phyloP scores from a whole-genome alignment of 2,329 filamentous ascomycete genomes.

The Aspergillus caelatus region DNA sequence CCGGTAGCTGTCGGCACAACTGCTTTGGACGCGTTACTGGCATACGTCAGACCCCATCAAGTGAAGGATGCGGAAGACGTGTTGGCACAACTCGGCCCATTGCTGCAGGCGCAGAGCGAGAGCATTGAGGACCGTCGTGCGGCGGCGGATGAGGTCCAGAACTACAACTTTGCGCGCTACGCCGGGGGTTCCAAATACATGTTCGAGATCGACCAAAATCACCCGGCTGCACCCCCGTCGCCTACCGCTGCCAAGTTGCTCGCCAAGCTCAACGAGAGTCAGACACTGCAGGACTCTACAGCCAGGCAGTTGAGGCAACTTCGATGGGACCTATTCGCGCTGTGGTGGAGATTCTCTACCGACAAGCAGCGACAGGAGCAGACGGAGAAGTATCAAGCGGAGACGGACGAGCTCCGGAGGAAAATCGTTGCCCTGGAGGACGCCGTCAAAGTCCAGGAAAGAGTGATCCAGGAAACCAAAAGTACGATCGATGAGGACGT shows the following conservation, averaged over 20 bases:
- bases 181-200: conserved; percentile 10
- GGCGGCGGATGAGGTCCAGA: conserved; percentile 21
- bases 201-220: background rate
- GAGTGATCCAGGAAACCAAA: too few species aligned
- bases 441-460: too few species aligned
- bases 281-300: background rate
- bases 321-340: conserved; percentile 47
- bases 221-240: background rate
- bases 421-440: too few species aligned
- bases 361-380: conserved; percentile 26
- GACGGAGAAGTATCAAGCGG: background rate
- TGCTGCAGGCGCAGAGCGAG: conserved; percentile 19
- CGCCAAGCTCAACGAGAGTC: background rate
- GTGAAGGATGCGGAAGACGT: background rate
- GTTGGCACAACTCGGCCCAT: conserved; percentile 9
- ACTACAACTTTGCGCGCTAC: conserved; percentile 12
- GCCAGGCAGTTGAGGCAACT: conserved; percentile 22
- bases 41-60: conserved; percentile 35
- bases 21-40: conserved; percentile 42
- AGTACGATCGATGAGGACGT: background rate
- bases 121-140: conserved; percentile 16
- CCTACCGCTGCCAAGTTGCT: background rate
- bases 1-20: conserved; percentile 39
- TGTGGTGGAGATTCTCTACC: conserved; percentile 44
- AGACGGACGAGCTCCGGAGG: too few species aligned